These are phyloP conservation scores for Candida quercuum DNA, from an alignment of 805 yeast genomes.

Conservation along the genomic window DNA sequence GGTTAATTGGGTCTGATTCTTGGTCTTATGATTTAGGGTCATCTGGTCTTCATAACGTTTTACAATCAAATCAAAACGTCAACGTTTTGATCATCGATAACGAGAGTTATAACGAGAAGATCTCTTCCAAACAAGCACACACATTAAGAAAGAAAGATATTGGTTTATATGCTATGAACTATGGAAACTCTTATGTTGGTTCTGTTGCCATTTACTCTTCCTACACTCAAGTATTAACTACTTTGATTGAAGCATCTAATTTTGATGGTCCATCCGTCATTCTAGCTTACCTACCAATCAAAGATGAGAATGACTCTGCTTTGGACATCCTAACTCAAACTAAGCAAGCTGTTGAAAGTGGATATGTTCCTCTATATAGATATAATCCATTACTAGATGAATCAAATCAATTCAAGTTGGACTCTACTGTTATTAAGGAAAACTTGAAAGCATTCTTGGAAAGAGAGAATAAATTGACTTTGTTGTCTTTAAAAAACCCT, in stretches of 20 bases:
- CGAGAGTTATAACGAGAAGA: slow-evolving; percentile 53
- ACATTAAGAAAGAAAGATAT: slow-evolving; percentile 77
- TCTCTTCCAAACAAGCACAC: slow-evolving; percentile 23
- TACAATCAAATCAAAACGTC: slow-evolving; percentile 69
- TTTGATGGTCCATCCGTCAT: slow-evolving; percentile 89
- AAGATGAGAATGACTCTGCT: slow-evolving; percentile 58
- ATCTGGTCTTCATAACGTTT: slow-evolving; percentile 83
- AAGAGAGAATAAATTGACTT: slow-evolving; percentile 81
- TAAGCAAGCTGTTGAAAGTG: slow-evolving; percentile 83
- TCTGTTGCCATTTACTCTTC: slow-evolving; percentile 92
- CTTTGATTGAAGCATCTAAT: slow-evolving; percentile 83
- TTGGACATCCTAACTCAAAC: slow-evolving; percentile 79
- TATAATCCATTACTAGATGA: slow-evolving; percentile 60
- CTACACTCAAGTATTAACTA: slow-evolving; percentile 86
- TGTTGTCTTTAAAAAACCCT: slow-evolving; percentile 68
- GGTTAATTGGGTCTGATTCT: slow-evolving; percentile 92
- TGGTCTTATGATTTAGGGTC: slow-evolving; percentile 94
- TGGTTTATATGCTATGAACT: slow-evolving; percentile 93
- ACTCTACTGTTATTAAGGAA: slow-evolving; percentile 75
- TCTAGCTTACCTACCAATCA: slow-evolving; percentile 82
- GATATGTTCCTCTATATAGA: slow-evolving; percentile 95
- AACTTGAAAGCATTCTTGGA: slow-evolving; percentile 77
- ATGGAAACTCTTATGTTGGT: slow-evolving; percentile 85
- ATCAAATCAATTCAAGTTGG: slow-evolving; percentile 64
- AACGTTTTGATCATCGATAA: slow-evolving; percentile 86